Evolutionary conservation across 805 yeast species (phyloP).

Genomic region (Teunomyces stri): DNA sequence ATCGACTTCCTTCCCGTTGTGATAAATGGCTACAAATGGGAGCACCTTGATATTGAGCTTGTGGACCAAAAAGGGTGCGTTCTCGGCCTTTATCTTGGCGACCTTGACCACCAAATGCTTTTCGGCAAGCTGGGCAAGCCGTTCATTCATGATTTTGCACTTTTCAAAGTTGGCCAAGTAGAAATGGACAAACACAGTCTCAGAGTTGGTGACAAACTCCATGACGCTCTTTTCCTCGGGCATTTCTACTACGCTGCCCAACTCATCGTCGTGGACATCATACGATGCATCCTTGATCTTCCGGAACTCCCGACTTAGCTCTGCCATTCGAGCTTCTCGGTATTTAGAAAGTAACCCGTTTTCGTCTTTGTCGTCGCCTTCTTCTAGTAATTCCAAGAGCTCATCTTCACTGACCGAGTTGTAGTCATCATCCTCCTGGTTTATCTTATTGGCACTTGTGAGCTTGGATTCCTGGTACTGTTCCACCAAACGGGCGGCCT

Average conservation of each 20-base stretch:
- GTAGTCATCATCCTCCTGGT: conserved; percentile 15
- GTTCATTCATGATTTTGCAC: conserved; percentile 58
- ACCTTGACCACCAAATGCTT: conserved; percentile 57
- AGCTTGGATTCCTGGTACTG: conserved; percentile 44
- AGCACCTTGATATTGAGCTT: conserved; percentile 62
- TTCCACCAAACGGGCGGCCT: conserved; percentile 37
- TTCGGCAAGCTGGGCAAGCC: conserved; percentile 44
- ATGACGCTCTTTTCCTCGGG: conserved; percentile 57
- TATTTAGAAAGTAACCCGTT: conserved; percentile 39
- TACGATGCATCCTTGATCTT: conserved; percentile 27
- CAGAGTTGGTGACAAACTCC: conserved; percentile 44
- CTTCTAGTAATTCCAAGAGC: conserved; percentile 42
- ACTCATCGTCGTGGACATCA: conserved; percentile 27
- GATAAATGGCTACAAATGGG: conserved; percentile 67
- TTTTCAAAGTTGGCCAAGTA: conserved; percentile 58
- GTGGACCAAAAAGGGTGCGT: conserved; percentile 70
- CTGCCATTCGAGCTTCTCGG: conserved; percentile 63
- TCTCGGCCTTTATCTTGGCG: conserved; percentile 54
- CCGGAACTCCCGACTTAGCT: conserved; percentile 47
- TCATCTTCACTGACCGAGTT: conserved; percentile 10
- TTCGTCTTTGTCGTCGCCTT: conserved; percentile 39
- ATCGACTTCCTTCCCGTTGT: conserved; percentile 55
- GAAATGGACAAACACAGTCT: conserved; percentile 56
- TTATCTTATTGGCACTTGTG: conserved; percentile 18
- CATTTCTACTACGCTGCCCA: conserved; percentile 42